Conservation (phyloP, 2,329 filamentous ascomycete species). For the Talaromyces sp. region DNA sequence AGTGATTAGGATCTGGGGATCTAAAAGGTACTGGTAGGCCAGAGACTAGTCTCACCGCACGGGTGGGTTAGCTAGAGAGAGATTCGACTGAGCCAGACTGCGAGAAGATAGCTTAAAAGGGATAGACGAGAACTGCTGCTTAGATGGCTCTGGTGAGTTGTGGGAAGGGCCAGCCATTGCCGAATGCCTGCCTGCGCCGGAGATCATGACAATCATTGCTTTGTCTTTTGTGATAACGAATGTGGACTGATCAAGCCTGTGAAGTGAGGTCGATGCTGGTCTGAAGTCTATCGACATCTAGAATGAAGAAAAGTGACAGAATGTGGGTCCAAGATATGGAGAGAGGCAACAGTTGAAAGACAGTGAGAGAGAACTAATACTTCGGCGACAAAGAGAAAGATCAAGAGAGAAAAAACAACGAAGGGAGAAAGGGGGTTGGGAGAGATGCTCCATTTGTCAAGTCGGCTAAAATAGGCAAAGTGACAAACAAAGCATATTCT, state of each 20-base stretch:
- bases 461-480: background rate
- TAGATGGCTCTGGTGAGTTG: too few relatives aligned
- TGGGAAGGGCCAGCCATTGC: background rate
- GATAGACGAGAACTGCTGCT: background rate
- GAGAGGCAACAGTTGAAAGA: background rate
- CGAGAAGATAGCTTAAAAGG: conserved; percentile 6
- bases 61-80: background rate
- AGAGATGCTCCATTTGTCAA: background rate
- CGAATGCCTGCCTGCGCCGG: background rate
- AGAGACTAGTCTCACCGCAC: conserved; percentile 3
- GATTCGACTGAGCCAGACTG: background rate
- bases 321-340: background rate
- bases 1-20: background rate
- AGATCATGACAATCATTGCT: background rate
- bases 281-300: background rate
- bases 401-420: background rate
- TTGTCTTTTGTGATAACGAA: background rate
- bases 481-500: background rate
- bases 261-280: background rate
- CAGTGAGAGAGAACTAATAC: background rate
- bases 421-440: background rate
- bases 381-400: background rate
- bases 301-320: background rate
- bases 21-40: background rate
- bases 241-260: background rate